Evolutionary conservation across 2,329 filamentous ascomycete species (phyloP), one percentile per base, ranked within the genome.

Genomic region (Akanthomyces uredinophilus): DNA sequence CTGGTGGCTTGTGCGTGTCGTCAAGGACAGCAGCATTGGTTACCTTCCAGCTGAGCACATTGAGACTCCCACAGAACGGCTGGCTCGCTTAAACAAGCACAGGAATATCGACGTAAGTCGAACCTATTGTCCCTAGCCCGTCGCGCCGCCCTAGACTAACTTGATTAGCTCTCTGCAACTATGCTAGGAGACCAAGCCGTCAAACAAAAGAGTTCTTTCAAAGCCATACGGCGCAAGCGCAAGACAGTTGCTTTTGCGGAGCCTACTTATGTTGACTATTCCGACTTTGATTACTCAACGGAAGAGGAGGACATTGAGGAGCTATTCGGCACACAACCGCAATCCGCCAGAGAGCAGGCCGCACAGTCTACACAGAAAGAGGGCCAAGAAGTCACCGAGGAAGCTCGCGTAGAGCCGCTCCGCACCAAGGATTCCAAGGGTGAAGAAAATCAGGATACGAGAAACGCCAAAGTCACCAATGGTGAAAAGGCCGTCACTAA

Each of bases 41-140:
- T 99, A 99, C 72, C 81, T 99, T 61, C 95, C 95, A 55, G 95
- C 95, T 54, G 95, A 99, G 75, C 95, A 99, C 73, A 99, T 99
- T 67, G 95, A 99, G 74, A 99, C 95, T 10, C 95, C 95, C 2
- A 97, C 94, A 18, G 95, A 99, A 79, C 85, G 95, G 72, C 78
- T 99, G 65, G 95, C 95, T 51, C 87, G 95, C 66, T 78, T 98
- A 66, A 99, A 99, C 76, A 99, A 99, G 77, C 95, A 99, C 77
- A 87, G 95, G 71, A 99, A 99, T 72, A 93, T 98, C 69, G 95
- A 99, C 79, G 92, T 96, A 84, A 66, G 91, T 72, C 53, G 14
- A 6, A 44, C 56, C 4, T 24, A 3, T 5, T 32, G 4, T 29
- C n/a, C 11, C 13, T 18, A 20, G 27, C 6, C 4, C 27, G 27